Conservation (phyloP, 75 land plant genomes). For the Pinus tabuliformis region DNA sequence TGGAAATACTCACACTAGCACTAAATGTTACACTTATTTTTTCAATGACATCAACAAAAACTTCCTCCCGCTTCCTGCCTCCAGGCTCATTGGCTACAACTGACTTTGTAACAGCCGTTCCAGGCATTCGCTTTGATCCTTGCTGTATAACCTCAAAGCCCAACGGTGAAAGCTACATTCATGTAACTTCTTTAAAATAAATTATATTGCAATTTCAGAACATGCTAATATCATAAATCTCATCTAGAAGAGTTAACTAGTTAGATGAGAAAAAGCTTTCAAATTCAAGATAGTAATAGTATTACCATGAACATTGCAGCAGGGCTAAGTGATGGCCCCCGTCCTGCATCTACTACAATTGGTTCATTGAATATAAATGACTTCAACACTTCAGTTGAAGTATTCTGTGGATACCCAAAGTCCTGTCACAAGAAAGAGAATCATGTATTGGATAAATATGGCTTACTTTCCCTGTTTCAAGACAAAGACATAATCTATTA, state of each 20-base stretch:
- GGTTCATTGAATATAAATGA: slow-evolving; percentile 97
- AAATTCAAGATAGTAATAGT: background rate
- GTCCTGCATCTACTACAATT: slow-evolving; percentile 79
- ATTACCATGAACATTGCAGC: slow-evolving; percentile 92
- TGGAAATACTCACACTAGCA: slow-evolving; percentile 85
- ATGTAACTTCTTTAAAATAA: background rate
- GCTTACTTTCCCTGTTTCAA: background rate
- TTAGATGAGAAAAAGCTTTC: background rate
- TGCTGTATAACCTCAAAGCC: slow-evolving; percentile 62
- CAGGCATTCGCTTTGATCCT: slow-evolving; percentile 96
- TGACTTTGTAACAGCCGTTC: slow-evolving; percentile 96
- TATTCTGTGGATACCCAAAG: slow-evolving; percentile 97
- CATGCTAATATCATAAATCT: background rate
- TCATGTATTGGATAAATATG: background rate
- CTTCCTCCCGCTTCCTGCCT: slow-evolving; percentile 91
- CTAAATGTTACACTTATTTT: slow-evolving; percentile 97
- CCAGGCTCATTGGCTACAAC: slow-evolving; percentile 95
- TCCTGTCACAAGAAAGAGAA: slow-evolving; percentile 47
- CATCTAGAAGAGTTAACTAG: slow-evolving; percentile 2
- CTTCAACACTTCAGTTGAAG: slow-evolving; percentile 90
- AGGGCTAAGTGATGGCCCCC: slow-evolving; percentile 83
- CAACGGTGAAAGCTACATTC: slow-evolving; percentile 17
- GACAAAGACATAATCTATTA: background rate
- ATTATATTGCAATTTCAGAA: slow-evolving; percentile 5
- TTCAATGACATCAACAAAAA: slow-evolving; percentile 96